Conservation (phyloP, 805 yeast genomes). For the Metschnikowia similis region DNA sequence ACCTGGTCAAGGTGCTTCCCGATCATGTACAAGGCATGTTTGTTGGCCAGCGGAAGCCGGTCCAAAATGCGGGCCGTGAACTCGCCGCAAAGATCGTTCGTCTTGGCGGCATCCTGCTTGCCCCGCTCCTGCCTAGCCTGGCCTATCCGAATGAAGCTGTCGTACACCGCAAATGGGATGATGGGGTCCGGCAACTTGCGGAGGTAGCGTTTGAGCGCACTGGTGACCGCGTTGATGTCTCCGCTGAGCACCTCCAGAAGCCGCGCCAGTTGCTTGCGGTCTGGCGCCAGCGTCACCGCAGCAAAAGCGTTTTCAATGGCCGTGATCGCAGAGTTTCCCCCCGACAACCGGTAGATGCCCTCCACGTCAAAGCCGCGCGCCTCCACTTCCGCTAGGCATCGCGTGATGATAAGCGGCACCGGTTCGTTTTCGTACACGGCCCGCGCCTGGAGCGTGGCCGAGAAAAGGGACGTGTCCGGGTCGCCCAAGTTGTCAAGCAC, state of each 20-base stretch:
- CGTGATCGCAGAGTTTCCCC: conserved; percentile 66
- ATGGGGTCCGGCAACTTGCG: conserved; percentile 83
- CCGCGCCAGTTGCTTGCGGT: conserved; percentile 30
- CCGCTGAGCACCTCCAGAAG: conserved; percentile 41
- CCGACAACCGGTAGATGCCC: conserved; percentile 89
- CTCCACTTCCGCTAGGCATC: conserved; percentile 77
- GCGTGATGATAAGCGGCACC: conserved; percentile 68
- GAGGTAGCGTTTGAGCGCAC: conserved; percentile 82
- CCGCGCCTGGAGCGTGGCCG: conserved; percentile 59
- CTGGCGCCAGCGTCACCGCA: conserved; percentile 24
- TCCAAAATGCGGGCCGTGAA: conserved; percentile 42
- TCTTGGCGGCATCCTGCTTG: background rate
- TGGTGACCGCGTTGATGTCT: conserved; percentile 84
- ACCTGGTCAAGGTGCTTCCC: conserved; percentile 64
- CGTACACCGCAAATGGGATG: conserved; percentile 66
- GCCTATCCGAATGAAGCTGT: conserved; percentile 53
- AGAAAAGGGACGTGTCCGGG: conserved; percentile 32
- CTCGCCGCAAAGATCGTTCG: conserved; percentile 30
- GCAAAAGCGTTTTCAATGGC: conserved; percentile 41
- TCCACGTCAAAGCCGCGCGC: conserved; percentile 68
- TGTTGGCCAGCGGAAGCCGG: conserved; percentile 66
- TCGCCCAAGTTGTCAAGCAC: conserved; percentile 36
- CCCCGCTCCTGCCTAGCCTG: conserved; percentile 18
- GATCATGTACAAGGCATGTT: conserved; percentile 49
- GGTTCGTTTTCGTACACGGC: conserved; percentile 54